These are phyloP conservation scores for Candida silvicultrix DNA, from an alignment of 805 yeast genomes.

Conservation along the genomic window DNA sequence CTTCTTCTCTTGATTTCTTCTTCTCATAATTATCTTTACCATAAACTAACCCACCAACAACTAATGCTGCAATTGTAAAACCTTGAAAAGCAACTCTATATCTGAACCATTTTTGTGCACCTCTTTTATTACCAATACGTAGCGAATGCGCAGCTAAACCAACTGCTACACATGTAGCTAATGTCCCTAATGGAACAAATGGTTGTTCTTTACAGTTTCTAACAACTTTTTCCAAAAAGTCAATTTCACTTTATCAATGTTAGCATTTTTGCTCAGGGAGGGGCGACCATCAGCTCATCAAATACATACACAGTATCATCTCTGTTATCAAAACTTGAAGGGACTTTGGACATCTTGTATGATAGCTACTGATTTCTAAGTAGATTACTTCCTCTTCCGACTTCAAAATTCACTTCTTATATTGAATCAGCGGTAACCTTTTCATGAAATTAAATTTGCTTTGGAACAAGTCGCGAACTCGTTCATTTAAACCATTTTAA, in stretches of 20 bases:
- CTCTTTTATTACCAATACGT: slow-evolving; percentile 60
- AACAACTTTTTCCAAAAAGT: slow-evolving; percentile 50
- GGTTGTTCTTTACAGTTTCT: slow-evolving; percentile 80
- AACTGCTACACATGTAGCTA: slow-evolving; percentile 78
- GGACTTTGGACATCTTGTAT: slow-evolving; percentile 24
- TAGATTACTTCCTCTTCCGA: too few relatives aligned
- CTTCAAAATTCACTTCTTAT: too few relatives aligned
- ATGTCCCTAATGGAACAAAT: slow-evolving; percentile 75
- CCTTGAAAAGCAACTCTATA: slow-evolving; percentile 89
- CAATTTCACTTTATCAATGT: slow-evolving; percentile 25
- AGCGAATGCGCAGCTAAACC: slow-evolving; percentile 71
- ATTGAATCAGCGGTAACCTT: too few relatives aligned
- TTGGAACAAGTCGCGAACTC: background rate
- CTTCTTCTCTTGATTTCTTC: slow-evolving; percentile 53
- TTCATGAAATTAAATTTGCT: background rate
- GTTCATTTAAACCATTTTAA: background rate
- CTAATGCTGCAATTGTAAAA: slow-evolving; percentile 73
- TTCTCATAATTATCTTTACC: slow-evolving; percentile 43
- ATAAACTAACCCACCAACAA: slow-evolving; percentile 70
- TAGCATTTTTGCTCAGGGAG: too few relatives aligned
- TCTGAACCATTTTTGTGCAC: slow-evolving; percentile 82
- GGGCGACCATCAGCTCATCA: too few relatives aligned
- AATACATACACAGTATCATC: slow-evolving; percentile 20
- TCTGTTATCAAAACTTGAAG: slow-evolving; percentile 30
- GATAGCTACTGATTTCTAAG: too few relatives aligned